These are phyloP conservation scores for Boechera stricta DNA, from an alignment of 345 rosid species.

Conservation along the genomic window DNA sequence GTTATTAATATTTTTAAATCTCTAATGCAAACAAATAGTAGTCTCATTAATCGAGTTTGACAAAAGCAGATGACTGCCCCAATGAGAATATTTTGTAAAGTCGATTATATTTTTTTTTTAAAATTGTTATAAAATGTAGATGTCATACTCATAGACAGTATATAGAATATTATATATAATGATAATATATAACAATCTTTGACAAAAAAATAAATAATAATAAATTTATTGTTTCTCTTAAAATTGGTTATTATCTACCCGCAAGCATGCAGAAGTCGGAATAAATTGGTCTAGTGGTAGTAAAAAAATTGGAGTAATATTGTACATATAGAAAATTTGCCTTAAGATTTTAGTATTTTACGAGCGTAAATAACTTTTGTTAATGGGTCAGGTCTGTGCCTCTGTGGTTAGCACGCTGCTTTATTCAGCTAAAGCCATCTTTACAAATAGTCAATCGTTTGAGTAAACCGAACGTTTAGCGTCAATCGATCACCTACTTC, in stretches of 20 bases:
- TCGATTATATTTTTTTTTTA: not conserved
- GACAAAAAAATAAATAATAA: not conserved
- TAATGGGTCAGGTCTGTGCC: too few relatives aligned
- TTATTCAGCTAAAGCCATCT: not conserved
- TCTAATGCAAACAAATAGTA: constrained; percentile 32
- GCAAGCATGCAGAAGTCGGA: not conserved
- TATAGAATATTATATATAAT: not conserved
- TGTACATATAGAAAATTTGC: too few relatives aligned
- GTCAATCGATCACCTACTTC: not conserved
- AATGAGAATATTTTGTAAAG: constrained; percentile 38
- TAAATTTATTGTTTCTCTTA: not conserved
- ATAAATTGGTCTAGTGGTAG: not conserved
- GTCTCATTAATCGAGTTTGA: constrained; percentile 41
- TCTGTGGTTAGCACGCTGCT: too few relatives aligned
- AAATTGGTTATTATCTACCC: not conserved
- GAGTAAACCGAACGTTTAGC: not conserved
- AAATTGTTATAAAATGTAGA: not conserved
- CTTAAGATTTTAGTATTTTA: too few relatives aligned
- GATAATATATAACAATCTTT: not conserved
- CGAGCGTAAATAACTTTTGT: too few relatives aligned
- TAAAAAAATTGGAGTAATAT: not conserved
- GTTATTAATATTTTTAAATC: constrained; percentile 15
- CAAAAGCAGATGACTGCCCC: constrained; percentile 35
- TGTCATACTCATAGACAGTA: not conserved
- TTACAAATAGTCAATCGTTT: not conserved